Base-by-base conservation (phyloP, 768 basidiomycete species). In the Phallus indusiatus region DNA sequence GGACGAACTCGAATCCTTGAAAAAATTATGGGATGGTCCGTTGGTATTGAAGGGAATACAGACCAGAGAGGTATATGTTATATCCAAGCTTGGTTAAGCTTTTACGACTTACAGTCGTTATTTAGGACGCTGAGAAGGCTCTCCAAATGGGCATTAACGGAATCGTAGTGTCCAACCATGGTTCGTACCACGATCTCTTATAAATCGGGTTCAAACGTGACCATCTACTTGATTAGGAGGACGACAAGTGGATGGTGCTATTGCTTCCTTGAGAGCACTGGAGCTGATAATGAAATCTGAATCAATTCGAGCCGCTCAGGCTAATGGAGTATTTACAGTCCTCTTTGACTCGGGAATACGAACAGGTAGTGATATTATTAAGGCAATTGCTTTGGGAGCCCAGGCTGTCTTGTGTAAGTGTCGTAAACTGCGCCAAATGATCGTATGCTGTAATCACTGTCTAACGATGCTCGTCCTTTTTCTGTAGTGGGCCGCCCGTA, bases 351-450 rank as follows among this genome's bases (percentile, higher is more conserved):
- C 66, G 11, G 90, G 92, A 7, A 85, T 94, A 60, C 81, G 92
- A 48, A 88, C 85, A 0, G 92, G 89, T 11, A 81, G 82, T 48
- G 93, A 95, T 62, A 81, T 93, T 50, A 76, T 91, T 70, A 89
- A 90, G 69, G 92, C 93, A 0, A 71, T 94, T 28, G 90, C 90
- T 1, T 75, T 94, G 0, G 91, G 93, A 47, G 92, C 93, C 8
- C 85, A 94, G 64, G 90, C 76, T 8, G 83, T 94, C 16, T 69
- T 93, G 18, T 75, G 83, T 90, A 63, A 64, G 87, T 28, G 28
- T 78, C 16, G 51, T n/a, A 35, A 7, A 47, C 8, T 17, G 9
- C 34, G 14, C 18, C 21, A 51, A 9, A 21, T 48, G 49, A 20
- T 35, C 59, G 37, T 28, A 28, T 28, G 42, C 57, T 14, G 54